A percentile compares a stretch with the other conserved stretches of the same genome.
phyloP scores from a whole-genome alignment of 2,329 filamentous ascomycete genomes.

The Fusarium clavum region DNA sequence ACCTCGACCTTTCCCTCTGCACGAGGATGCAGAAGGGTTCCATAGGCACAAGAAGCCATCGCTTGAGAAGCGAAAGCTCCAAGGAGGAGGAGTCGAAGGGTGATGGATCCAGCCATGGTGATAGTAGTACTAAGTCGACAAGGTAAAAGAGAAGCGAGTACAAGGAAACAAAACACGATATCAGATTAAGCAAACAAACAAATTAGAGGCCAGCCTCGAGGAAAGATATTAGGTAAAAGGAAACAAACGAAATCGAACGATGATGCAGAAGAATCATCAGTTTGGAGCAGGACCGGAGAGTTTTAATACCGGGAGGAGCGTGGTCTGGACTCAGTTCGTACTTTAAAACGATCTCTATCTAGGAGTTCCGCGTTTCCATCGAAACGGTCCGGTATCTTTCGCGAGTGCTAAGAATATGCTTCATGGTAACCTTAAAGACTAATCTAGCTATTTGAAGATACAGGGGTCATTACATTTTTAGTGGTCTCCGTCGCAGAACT shows the following conservation, averaged over 20 bases:
- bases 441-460: background rate
- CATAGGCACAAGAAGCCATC: conserved; percentile 55
- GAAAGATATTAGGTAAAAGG: background rate
- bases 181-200: conserved; percentile 1
- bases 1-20: conserved; percentile 49
- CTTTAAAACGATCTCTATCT: background rate
- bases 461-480: background rate
- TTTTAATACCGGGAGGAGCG: conserved; percentile 17
- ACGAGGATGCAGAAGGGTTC: conserved; percentile 52
- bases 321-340: background rate
- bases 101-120: conserved; percentile 30
- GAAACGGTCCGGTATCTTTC: background rate
- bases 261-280: conserved; percentile 30
- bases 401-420: background rate
- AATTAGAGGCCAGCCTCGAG: conserved; percentile 28
- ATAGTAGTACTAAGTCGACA: background rate
- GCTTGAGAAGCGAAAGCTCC: conserved; percentile 31
- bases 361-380: background rate
- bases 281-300: conserved; percentile 2
- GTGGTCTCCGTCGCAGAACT: background rate
- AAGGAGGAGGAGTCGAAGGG: conserved; percentile 15
- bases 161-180: conserved; percentile 16
- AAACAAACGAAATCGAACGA: conserved; percentile 26
- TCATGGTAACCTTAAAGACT: conserved; percentile 5
- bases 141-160: background rate